Evolutionary conservation across 495 filamentous ascomycete species (phyloP).

Genomic region (Rhizodiscina lignyota): DNA sequence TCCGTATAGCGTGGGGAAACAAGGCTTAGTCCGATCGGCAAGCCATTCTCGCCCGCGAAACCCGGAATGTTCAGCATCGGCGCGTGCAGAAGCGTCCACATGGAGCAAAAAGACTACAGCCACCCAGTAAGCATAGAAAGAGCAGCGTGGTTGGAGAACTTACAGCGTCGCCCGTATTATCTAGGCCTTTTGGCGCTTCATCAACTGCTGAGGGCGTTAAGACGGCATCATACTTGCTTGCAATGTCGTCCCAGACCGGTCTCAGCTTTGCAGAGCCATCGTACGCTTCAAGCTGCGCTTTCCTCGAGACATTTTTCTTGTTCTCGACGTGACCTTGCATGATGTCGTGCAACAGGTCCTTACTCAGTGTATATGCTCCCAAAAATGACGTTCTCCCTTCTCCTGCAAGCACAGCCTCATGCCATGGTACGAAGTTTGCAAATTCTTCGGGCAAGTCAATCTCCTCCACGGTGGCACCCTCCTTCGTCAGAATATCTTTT

Average conservation of each 20-base stretch:
- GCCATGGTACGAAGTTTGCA: conserved; percentile 23
- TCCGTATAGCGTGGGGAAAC: too few species aligned
- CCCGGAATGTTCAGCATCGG: too few species aligned
- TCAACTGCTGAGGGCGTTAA: conserved; percentile 32
- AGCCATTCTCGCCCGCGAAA: too few species aligned
- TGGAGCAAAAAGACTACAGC: too few species aligned
- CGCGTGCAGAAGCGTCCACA: too few species aligned
- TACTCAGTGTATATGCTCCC: conserved; percentile 26
- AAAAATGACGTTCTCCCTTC: conserved; percentile 30
- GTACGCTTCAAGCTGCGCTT: conserved; percentile 25
- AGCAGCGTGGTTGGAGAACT: too few species aligned
- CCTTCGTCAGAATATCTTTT: conserved; percentile 19
- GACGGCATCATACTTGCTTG: conserved; percentile 27
- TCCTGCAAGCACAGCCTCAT: conserved; percentile 21
- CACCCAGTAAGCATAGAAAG: too few species aligned
- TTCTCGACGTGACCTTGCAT: conserved; percentile 30
- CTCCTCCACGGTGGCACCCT: conserved; percentile 30
- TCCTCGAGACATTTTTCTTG: conserved; percentile 16
- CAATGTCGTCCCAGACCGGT: conserved; percentile 29
- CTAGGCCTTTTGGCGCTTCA: conserved; percentile 29
- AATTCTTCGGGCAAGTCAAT: conserved; percentile 30
- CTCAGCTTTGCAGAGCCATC: conserved; percentile 29
- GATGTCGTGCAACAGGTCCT: conserved; percentile 21
- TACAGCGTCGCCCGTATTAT: conserved; percentile 32
- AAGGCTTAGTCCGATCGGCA: too few species aligned